Conservation (phyloP, 495 filamentous ascomycete species). For the Talaromyces ruber region DNA sequence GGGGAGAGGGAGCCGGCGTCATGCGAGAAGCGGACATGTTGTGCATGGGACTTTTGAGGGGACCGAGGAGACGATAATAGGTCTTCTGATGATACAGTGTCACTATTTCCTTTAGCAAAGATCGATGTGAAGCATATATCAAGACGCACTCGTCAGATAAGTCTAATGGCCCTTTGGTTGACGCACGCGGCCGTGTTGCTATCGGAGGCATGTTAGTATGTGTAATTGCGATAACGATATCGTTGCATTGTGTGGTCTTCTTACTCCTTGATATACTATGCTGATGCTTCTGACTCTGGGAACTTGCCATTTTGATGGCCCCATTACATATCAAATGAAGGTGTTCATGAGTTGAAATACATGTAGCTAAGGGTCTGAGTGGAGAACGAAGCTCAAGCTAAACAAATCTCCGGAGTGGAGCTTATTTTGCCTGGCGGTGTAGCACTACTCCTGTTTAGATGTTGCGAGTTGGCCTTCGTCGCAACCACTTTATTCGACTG, state of each 20-base stretch:
- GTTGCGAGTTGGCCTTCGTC: conserved; percentile 3
- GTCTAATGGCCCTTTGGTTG: conserved; percentile 45
- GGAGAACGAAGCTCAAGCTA: not conserved
- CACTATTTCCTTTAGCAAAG: conserved; percentile 14
- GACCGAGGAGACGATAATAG: conserved; percentile 7
- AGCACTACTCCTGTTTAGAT: conserved; percentile 1
- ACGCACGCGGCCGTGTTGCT: conserved; percentile 42
- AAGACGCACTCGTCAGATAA: conserved; percentile 36
- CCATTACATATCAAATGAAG: not conserved
- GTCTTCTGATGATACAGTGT: conserved; percentile 18
- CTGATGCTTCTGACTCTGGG: conserved; percentile 12
- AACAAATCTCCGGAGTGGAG: not conserved
- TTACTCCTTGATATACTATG: conserved; percentile 32
- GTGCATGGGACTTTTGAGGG: conserved; percentile 8
- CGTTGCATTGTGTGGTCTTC: conserved; percentile 1
- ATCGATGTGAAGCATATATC: not conserved
- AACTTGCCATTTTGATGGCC: not conserved
- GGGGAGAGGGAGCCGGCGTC: conserved; percentile 6
- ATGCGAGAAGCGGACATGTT: conserved; percentile 2
- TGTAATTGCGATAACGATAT: not conserved
- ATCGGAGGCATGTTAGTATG: not conserved
- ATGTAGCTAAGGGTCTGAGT: not conserved
- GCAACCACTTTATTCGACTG: not conserved
- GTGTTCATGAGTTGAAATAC: not conserved
- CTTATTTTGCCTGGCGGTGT: conserved; percentile 6